These are phyloP conservation scores for Chytriomyces sp. DNA, from an alignment of 192 early-diverging fungal species.

Conservation along the genomic window DNA sequence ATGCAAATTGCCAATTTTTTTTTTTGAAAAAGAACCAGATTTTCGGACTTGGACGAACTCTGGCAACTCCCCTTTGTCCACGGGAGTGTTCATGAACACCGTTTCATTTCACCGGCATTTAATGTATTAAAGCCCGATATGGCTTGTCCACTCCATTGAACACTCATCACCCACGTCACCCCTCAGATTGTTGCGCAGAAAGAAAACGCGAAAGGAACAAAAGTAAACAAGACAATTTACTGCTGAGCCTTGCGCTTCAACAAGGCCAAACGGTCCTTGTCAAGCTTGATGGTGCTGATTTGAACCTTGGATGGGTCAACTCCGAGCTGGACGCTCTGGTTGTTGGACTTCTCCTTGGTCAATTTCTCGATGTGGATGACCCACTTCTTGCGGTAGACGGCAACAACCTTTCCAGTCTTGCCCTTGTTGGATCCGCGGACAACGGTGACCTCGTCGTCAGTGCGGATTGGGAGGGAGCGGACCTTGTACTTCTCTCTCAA, in stretches of 20 bases:
- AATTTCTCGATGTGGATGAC: conserved; percentile 99
- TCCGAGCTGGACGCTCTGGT: conserved; percentile 85
- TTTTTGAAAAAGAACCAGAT: too few species aligned
- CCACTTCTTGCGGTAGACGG: conserved; percentile 99
- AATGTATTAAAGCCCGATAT: too few species aligned
- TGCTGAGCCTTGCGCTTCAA: conserved; percentile 82
- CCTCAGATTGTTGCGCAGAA: too few species aligned
- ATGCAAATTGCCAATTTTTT: too few species aligned
- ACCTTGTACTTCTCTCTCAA: conserved; percentile 94
- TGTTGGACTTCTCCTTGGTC: conserved; percentile 97
- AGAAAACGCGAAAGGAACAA: too few species aligned
- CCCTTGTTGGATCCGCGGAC: conserved; percentile 96
- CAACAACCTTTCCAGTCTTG: conserved; percentile 93
- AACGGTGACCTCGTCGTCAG: conserved; percentile 97
- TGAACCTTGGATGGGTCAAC: conserved; percentile 99
- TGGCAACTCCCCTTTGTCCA: too few species aligned
- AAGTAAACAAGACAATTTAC: background rate
- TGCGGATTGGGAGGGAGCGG: conserved; percentile 95
- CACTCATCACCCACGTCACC: too few species aligned
- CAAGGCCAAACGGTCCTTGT: conserved; percentile 93
- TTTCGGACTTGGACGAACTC: too few species aligned
- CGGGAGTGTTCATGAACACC: too few species aligned
- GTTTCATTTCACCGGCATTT: too few species aligned
- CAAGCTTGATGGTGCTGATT: conserved; percentile 92
- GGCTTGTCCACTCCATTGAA: too few species aligned